A percentile compares a stretch with the other conserved stretches of the same genome.
Evolutionary conservation across 2,329 filamentous ascomycete species (phyloP).

Genomic region (Penicillium occitanis): DNA sequence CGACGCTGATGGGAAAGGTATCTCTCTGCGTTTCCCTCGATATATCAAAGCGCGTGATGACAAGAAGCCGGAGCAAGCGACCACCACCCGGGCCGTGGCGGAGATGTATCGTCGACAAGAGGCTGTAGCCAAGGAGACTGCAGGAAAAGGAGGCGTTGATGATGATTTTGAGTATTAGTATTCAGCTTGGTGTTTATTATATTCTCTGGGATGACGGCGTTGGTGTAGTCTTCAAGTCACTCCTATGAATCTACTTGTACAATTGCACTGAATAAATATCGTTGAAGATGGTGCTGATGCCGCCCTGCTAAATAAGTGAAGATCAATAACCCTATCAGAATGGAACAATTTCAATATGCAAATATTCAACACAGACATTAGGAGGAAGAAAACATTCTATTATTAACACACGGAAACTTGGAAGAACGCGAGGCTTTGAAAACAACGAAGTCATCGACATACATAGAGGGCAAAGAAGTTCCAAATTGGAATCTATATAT

Average conservation of each 20-base stretch:
- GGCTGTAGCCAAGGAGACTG: conserved; percentile 78
- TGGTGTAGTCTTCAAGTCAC: not conserved
- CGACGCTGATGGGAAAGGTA: conserved; percentile 63
- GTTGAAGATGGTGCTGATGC: not conserved
- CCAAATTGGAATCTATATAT: not conserved
- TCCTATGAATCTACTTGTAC: not conserved
- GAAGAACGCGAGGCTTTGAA: not conserved
- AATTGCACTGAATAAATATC: not conserved
- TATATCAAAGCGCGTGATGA: conserved; percentile 92
- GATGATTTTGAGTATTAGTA: conserved; percentile 93
- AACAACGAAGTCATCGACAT: not conserved
- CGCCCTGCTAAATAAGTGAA: not conserved
- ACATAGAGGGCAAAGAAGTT: not conserved
- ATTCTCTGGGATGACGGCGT: not conserved
- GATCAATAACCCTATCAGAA: no score
- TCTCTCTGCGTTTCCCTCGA: conserved; percentile 85
- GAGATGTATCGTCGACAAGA: conserved; percentile 98
- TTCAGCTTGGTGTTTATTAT: not conserved
- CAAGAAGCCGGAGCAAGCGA: conserved; percentile 92
- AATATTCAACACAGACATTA: not conserved
- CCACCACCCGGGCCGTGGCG: conserved; percentile 77
- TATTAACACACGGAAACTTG: not conserved
- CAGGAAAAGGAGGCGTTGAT: conserved; percentile 84
- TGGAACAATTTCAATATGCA: no score
- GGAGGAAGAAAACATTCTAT: not conserved